Evolutionary conservation across 1,139 yeast species (phyloP).

Genomic region (Pichia sp.): DNA sequence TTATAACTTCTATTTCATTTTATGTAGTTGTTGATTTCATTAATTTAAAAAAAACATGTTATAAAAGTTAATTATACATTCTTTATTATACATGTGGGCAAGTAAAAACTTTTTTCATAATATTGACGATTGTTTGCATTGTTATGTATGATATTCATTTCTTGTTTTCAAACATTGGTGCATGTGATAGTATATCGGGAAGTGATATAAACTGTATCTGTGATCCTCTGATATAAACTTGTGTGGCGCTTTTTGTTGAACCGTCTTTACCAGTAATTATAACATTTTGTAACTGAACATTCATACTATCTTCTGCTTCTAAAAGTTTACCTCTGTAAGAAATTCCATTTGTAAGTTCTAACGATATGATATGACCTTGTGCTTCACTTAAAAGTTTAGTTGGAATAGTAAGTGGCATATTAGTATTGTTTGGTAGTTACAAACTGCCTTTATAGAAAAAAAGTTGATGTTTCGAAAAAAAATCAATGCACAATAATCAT

Average conservation of each 20-base stretch:
- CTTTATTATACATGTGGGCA: not conserved
- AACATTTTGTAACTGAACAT: slow-evolving; percentile 78
- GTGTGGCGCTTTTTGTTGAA: slow-evolving; percentile 66
- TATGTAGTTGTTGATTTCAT: not conserved
- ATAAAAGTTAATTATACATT: not conserved
- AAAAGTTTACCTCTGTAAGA: slow-evolving; percentile 79
- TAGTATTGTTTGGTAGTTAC: not conserved
- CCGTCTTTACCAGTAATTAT: slow-evolving; percentile 76
- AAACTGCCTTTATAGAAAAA: not conserved
- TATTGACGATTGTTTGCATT: too few relatives aligned
- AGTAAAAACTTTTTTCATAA: not conserved
- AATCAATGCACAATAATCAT: not conserved
- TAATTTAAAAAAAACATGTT: not conserved
- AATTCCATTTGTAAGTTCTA: slow-evolving; percentile 82
- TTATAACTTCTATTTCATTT: not conserved
- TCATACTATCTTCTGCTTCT: slow-evolving; percentile 78
- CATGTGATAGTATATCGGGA: slow-evolving; percentile 82
- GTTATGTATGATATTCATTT: not conserved
- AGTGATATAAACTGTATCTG: slow-evolving; percentile 78
- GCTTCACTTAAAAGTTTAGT: slow-evolving; percentile 84
- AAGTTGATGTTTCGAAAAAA: not conserved
- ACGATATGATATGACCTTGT: slow-evolving; percentile 76
- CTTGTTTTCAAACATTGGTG: slow-evolving; percentile 57
- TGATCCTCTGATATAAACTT: slow-evolving; percentile 87
- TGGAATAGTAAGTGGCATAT: slow-evolving; percentile 48